A percentile compares a stretch with the other conserved stretches of the same genome.
phyloP scores from a whole-genome alignment of 1,284 basidiomycete genomes.

The Tylopilus orsonianus region DNA sequence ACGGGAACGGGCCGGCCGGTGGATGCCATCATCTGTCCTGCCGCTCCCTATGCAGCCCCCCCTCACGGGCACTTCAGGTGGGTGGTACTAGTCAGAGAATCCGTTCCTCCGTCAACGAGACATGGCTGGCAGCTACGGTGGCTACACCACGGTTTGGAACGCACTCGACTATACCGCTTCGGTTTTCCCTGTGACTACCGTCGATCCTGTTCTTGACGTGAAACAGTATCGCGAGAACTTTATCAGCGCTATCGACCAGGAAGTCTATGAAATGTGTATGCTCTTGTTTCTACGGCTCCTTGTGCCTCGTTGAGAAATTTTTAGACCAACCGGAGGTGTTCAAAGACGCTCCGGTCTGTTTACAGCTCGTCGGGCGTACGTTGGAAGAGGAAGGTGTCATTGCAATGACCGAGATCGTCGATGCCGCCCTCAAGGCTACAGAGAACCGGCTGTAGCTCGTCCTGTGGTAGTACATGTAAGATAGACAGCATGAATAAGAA shows the following conservation, averaged over 20 bases:
- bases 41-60: constrained; percentile 50
- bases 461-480: neutral
- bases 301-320: constrained; percentile 6
- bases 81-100: constrained; percentile 14
- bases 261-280: constrained; percentile 57
- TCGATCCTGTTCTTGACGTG: constrained; percentile 50
- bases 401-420: constrained; percentile 60
- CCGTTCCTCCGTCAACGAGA: neutral
- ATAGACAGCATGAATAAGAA: constrained; percentile 1
- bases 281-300: constrained; percentile 1
- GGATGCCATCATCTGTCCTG: constrained; percentile 62
- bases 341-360: constrained; percentile 60
- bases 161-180: constrained; percentile 65
- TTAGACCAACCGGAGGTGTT: constrained; percentile 60
- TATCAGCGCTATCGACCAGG: constrained; percentile 46
- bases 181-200: constrained; percentile 66
- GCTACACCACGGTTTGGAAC: constrained; percentile 69
- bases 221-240: constrained; percentile 44
- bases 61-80: constrained; percentile 55
- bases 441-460: neutral
- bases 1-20: constrained; percentile 64
- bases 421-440: constrained; percentile 35
- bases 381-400: constrained; percentile 74
- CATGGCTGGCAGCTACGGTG: constrained; percentile 36
- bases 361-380: constrained; percentile 71